Conservation (phyloP, 1,139 yeast genomes). For the Candida pseudocylindracea region DNA sequence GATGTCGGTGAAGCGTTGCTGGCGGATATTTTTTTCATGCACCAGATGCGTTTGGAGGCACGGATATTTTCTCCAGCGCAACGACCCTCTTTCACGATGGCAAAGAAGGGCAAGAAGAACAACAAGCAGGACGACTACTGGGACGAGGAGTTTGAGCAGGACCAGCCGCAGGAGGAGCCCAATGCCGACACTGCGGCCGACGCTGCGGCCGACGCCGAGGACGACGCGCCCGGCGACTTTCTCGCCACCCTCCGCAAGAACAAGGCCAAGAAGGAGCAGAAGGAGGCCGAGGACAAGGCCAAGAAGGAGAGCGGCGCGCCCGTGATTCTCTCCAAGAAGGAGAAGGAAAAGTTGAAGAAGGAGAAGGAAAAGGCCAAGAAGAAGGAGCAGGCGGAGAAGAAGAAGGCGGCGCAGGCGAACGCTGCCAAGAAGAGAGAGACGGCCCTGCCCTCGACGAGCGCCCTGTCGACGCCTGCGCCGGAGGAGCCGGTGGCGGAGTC, state of each 20-base stretch:
- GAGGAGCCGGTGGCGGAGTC: slow-evolving; percentile 32
- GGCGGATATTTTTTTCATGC: neutral
- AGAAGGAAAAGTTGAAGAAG: slow-evolving; percentile 92
- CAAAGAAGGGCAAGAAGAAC: slow-evolving; percentile 29
- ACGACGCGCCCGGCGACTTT: slow-evolving; percentile 25
- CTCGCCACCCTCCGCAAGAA: slow-evolving; percentile 65
- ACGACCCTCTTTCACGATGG: slow-evolving; percentile 9
- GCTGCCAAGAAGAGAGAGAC: slow-evolving; percentile 44
- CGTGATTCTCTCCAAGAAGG: slow-evolving; percentile 77
- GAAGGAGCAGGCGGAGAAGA: slow-evolving; percentile 77
- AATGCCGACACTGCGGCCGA: slow-evolving; percentile 12
- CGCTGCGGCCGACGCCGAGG: slow-evolving; percentile 1
- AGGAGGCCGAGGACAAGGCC: slow-evolving; percentile 27
- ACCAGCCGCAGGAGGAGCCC: slow-evolving; percentile 33
- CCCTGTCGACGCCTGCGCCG: neutral
- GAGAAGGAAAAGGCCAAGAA: slow-evolving; percentile 89
- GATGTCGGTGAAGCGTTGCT: slow-evolving; percentile 11
- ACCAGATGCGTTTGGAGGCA: neutral
- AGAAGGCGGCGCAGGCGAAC: slow-evolving; percentile 43
- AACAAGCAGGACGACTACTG: slow-evolving; percentile 41
- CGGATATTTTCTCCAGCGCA: neutral
- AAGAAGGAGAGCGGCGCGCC: slow-evolving; percentile 27
- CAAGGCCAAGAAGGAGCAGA: slow-evolving; percentile 49
- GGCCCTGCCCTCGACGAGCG: too few relatives aligned
- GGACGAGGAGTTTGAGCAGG: slow-evolving; percentile 64